Evolutionary conservation across 371 early-diverging fungal species (phyloP).

Genomic region (Mucor plumbeus): DNA sequence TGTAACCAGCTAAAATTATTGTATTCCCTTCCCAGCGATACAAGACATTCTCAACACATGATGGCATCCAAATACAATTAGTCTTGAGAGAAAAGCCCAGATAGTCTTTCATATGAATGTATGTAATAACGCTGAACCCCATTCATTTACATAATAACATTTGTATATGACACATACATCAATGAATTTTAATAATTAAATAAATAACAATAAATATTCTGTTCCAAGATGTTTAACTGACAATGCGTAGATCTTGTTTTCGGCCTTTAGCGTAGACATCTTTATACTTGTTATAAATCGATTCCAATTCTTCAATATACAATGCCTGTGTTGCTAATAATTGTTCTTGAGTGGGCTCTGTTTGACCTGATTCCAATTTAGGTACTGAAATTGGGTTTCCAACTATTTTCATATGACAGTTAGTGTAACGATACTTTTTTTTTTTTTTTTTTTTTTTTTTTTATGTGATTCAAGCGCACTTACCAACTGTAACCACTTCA

Average conservation of each 20-base stretch:
- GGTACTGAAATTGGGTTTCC: conserved; percentile 70
- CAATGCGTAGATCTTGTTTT: conserved; percentile 43
- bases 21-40: no score
- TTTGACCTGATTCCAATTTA: conserved; percentile 42
- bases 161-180: neutral
- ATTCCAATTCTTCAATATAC: conserved; percentile 65
- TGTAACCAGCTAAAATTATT: no score
- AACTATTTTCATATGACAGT: conserved; percentile 34
- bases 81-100: neutral
- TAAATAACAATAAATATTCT: neutral
- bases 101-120: neutral
- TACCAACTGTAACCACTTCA: conserved; percentile 51
- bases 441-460: neutral
- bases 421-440: conserved; percentile 4
- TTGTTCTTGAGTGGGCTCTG: conserved; percentile 63
- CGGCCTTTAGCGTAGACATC: conserved; percentile 68
- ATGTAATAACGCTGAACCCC: neutral
- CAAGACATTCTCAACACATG: neutral
- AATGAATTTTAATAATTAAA: neutral
- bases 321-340: conserved; percentile 58
- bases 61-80: neutral
- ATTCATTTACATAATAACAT: neutral
- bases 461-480: conserved; percentile 6
- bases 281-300: conserved; percentile 70
- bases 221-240: conserved; percentile 4